Base-by-base conservation (phyloP, 495 filamentous ascomycete species). In the Eremomyces bilateralis region DNA sequence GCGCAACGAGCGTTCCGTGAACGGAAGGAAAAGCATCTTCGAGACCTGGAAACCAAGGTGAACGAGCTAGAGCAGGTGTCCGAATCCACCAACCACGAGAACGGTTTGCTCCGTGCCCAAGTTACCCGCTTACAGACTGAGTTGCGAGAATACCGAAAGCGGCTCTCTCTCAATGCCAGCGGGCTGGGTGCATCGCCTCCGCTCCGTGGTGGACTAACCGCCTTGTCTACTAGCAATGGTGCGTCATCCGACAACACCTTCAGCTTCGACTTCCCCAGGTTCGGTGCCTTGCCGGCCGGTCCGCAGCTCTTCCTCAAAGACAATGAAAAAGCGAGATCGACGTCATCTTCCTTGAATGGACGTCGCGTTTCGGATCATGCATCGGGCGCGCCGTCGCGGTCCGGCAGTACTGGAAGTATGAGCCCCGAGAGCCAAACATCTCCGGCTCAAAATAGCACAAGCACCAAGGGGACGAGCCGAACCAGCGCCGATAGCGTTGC, bases 1-100 rank as follows among this genome's bases (percentile, higher is more conserved):
- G 88, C 88, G 19, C 88, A 99, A 57, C 69, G 88, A 28, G 88
- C 88, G 4, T 99, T 99, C 68, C 69, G 88, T 17, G 88, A 99
- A 52, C 79, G 88, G 31, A 99, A 99, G 59, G 88, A 99, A 57
- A 91, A 80, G 56, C 88, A 99, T 47, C 50, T 99, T 29, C 91
- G 85, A 51, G 90, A 99, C 47, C 62, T 99, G 18, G 88, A 99
- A 53, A 80, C 73, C 32, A 94, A 94, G 52, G 88, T 95, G 15
- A 65, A 78, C 15, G 83, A 92, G 45, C 59, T 99, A n/a, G 76
- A 90, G 51, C 84, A 84, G 56, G 64, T 67, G 1, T 90, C 85
- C 1, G 73, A 91, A 42, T 59, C 69, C 18, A 63, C 83, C 22
- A 88, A 73, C 49, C 71, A 82, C 42, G 83, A 95, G 55, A 95